Base-by-base conservation (phyloP, 78 protist genomes). In the Andalucia godoyi region DNA sequence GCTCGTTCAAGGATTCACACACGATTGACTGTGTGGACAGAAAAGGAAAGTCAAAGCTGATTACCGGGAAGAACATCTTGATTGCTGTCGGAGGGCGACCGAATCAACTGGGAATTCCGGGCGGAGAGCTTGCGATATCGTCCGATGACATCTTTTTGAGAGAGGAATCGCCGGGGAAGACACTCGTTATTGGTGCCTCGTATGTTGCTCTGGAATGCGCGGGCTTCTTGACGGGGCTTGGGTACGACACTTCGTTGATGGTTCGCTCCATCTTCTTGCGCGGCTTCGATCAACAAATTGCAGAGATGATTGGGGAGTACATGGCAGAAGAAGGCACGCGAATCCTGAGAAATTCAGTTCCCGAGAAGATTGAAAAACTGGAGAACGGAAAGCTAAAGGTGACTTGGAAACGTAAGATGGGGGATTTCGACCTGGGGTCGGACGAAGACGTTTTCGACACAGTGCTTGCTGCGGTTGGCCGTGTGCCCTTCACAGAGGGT, bases 191-290 rank as follows among this genome's bases (percentile, higher is more conserved):
- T 0, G 96, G 96, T 23, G 96, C 94, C 2, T 70, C 83, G 34
- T 90, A 93, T 77, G 64, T 93, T 25, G 76, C 97, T 3, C 74
- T 93, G 18, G 97, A 93, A 50, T 83, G 92, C 50, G 97, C 96
- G 10, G 97, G 97, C 32, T 91, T 91, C 71, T 73, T 91, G 27
- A 65, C 71, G 12, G 79, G 72, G 1, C 23, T 87, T 5, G 88
- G 88, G n/a, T 51, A 17, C 53, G 80, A 77, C 42, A 51, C 74
- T 37, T 70, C 80, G 17, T 81, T 84, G 29, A 40, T 70, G 63
- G 45, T 83, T 68, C 71, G 96, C 27, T 70, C 84, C 10, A 82
- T 82, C 27, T 67, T 71, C 17, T 80, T 90, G 42, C 83, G 97
- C 33, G 96, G 93, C 12, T 91, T 89, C 61, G 95, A 89, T 47